Evolutionary conservation across 1,139 yeast species (phyloP).

Genomic region (Saccharomyces pastorianus): DNA sequence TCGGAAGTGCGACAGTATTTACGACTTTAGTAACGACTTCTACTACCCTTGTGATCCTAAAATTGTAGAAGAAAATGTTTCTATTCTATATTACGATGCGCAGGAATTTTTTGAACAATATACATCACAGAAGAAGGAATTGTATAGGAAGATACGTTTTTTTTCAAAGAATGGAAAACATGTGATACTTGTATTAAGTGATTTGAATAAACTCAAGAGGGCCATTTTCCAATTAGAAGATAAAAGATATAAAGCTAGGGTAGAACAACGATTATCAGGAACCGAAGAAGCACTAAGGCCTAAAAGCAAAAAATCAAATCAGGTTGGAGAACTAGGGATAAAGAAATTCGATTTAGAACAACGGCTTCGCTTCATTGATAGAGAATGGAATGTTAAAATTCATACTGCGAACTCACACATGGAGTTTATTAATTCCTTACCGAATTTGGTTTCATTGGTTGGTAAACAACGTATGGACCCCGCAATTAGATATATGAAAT

Average conservation of each 20-base stretch:
- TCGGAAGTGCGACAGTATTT: slow-evolving; percentile 34
- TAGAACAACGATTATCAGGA: slow-evolving; percentile 11
- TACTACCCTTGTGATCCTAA: slow-evolving; percentile 46
- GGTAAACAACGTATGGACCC: slow-evolving; percentile 49
- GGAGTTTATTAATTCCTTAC: slow-evolving; percentile 49
- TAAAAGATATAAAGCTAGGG: slow-evolving; percentile 38
- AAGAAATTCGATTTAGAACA: slow-evolving; percentile 17
- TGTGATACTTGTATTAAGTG: slow-evolving; percentile 42
- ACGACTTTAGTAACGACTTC: slow-evolving; percentile 40
- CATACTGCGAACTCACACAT: slow-evolving; percentile 27
- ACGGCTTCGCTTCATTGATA: slow-evolving; percentile 20
- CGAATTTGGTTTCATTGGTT: slow-evolving; percentile 49
- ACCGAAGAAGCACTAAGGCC: slow-evolving; percentile 13
- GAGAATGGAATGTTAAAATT: slow-evolving; percentile 22
- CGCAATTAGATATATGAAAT: slow-evolving; percentile 43
- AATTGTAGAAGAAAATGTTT: slow-evolving; percentile 37
- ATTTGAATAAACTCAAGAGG: slow-evolving; percentile 40
- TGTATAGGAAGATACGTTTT: slow-evolving; percentile 15
- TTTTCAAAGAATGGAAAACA: slow-evolving; percentile 24
- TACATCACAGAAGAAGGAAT: slow-evolving; percentile 25
- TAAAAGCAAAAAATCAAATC: slow-evolving; percentile 7
- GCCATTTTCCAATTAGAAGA: slow-evolving; percentile 42
- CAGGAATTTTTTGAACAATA: slow-evolving; percentile 37
- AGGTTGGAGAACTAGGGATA: slow-evolving; percentile 13
- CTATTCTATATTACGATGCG: slow-evolving; percentile 42